These are phyloP conservation scores for Russula vinacea DNA, from an alignment of 768 basidiomycete genomes.

Conservation along the genomic window DNA sequence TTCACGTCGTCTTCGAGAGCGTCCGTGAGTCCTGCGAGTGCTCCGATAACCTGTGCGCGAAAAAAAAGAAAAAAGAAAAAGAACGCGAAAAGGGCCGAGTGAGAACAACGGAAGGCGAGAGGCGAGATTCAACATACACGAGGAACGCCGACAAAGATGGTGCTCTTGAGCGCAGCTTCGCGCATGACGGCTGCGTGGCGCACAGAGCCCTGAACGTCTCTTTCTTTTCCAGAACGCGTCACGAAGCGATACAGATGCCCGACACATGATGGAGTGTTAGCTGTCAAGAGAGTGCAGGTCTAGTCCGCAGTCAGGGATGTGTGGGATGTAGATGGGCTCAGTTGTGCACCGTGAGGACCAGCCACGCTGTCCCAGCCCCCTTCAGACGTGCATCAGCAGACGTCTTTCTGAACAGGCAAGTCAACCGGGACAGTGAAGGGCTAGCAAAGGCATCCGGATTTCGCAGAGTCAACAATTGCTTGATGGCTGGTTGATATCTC, in stretches of 20 bases:
- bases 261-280: conserved; percentile 75
- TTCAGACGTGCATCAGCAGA: conserved; percentile 59
- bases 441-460: conserved; percentile 57
- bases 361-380: conserved; percentile 74
- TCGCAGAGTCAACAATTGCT: conserved; percentile 66
- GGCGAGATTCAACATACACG: conserved; percentile 46
- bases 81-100: background rate
- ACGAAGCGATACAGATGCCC: conserved; percentile 80
- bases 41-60: conserved; percentile 61
- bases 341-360: conserved; percentile 64
- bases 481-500: conserved; percentile 60
- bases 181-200: conserved; percentile 81
- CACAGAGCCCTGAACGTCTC: conserved; percentile 43
- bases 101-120: background rate
- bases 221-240: conserved; percentile 46
- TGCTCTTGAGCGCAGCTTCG: conserved; percentile 85
- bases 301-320: conserved; percentile 33
- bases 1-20: conserved; percentile 82
- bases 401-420: conserved; percentile 57
- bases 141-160: conserved; percentile 85
- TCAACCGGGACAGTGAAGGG: conserved; percentile 53
- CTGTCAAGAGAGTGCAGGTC: conserved; percentile 81
- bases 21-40: conserved; percentile 70
- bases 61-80: background rate
- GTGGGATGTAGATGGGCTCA: conserved; percentile 6